A percentile compares a stretch with the other conserved stretches of the same genome.
These are phyloP conservation scores for Penicillium sp. DNA, from an alignment of 2,329 filamentous ascomycete genomes.

Conservation along the genomic window DNA sequence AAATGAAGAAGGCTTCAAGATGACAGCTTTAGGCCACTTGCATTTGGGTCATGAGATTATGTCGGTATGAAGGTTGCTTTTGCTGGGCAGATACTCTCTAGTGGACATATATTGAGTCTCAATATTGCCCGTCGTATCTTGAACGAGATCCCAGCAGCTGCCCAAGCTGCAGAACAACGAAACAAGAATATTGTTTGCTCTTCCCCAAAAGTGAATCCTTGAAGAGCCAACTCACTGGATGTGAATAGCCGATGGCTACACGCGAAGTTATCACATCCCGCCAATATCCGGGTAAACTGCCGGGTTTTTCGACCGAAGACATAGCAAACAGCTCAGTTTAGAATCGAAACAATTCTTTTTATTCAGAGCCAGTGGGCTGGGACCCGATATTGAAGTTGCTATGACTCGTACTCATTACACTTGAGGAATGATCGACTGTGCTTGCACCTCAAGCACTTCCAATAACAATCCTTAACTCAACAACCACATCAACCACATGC, in stretches of 20 bases:
- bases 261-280: slow-evolving; percentile 10
- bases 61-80: neutral
- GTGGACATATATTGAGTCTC: neutral
- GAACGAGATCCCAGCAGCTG: neutral
- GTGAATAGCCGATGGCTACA: slow-evolving; percentile 6
- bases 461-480: neutral
- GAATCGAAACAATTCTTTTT: neutral
- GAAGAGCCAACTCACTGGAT: neutral
- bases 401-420: neutral
- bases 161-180: neutral
- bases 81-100: neutral
- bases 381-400: neutral
- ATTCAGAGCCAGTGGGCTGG: no score
- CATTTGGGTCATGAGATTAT: neutral
- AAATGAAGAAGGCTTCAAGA: neutral
- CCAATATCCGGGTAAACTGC: neutral
- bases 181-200: neutral
- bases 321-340: slow-evolving; percentile 1
- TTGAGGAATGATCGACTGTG: neutral
- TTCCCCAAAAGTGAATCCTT: neutral
- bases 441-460: neutral
- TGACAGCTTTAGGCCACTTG: neutral
- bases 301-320: neutral
- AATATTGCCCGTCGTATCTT: neutral
- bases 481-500: no score